Base-by-base conservation (phyloP, 1,284 basidiomycete genomes). In the Ceratobasidium sp. region DNA sequence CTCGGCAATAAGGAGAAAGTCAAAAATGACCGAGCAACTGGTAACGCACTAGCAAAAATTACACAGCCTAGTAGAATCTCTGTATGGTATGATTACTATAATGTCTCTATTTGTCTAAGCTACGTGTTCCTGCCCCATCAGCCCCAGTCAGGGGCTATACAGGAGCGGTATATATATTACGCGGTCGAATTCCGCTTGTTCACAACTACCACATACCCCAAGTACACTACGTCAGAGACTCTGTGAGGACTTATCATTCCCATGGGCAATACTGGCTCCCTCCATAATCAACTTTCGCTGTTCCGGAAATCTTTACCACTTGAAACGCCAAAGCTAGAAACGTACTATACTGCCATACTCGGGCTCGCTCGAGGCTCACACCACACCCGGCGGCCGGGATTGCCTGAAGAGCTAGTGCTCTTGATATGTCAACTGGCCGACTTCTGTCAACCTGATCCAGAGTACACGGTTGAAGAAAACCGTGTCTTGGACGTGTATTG, bases 1-100 rank as follows among this genome's bases (percentile, higher is more conserved):
- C n/a, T 80, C 80, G 46, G 82, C 80, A 79, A 84, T 90, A 73
- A 84, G 89, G 43, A 83, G 82, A 69, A 87, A 83, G 77, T 88
- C 88, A 36, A 84, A 30, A 39, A 26, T 59, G 5, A 36, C 67
- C n/a, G 39, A 70, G 28, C n/a, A 23, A 32, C n/a, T 50, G 1
- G 26, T 70, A 32, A 43, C n/a, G 16, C 21, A 57, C n/a, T 69
- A 18, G n/a, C 14, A 30, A 2, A 12, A 36, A 10, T 21, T 10
- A 30, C 10, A 53, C 48, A 12, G 50, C 23, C 10, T 10, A 3
- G 26, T 30, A 53, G 8, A 21, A 53, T 28, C 10, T 16, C 12
- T 53, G 23, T 53, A 32, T 55, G 9, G 28, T 45, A 45, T 18
- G 18, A 18, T 45, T 45, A 45, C 16, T 18, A 45, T 45, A 45